Evolutionary conservation across 495 filamentous ascomycete species (phyloP).

Genomic region (Tetracladium setigerum): DNA sequence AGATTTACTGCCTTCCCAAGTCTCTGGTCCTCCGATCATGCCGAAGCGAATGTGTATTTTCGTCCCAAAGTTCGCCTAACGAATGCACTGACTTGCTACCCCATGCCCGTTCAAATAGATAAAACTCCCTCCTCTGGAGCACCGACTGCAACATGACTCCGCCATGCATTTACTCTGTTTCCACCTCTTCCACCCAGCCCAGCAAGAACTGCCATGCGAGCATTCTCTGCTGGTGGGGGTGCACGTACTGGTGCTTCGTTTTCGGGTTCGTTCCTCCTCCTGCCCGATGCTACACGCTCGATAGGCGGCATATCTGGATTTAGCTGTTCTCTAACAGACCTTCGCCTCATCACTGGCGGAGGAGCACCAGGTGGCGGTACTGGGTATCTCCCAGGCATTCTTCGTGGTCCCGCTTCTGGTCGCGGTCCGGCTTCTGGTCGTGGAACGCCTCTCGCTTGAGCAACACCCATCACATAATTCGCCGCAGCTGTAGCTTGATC

Average conservation of each 20-base stretch:
- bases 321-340: conserved; percentile 14
- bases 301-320: conserved; percentile 3
- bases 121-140: conserved; percentile 20
- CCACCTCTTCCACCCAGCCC: conserved; percentile 11
- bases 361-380: not conserved
- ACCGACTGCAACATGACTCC: conserved; percentile 16
- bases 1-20: too few species aligned
- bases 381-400: conserved; percentile 12
- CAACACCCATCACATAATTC: conserved; percentile 20
- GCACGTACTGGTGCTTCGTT: conserved; percentile 15
- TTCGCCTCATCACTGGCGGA: conserved; percentile 14
- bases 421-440: not conserved
- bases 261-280: conserved; percentile 14
- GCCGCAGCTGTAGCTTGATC: conserved; percentile 19
- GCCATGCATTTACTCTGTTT: conserved; percentile 19
- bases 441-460: conserved; percentile 13
- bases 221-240: conserved; percentile 6
- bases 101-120: conserved; percentile 2
- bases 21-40: too few species aligned
- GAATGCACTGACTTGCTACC: too few species aligned
- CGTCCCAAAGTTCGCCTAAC: too few species aligned
- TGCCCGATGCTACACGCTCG: conserved; percentile 16
- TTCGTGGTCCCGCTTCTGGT: conserved; percentile 2
- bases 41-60: too few species aligned
- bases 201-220: conserved; percentile 13